Percentiles rank a stretch among this genome's conserved stretches.
Evolutionary conservation across 1,284 basidiomycete genomes (phyloP).

Genomic region (Malassezia pachydermatis): DNA sequence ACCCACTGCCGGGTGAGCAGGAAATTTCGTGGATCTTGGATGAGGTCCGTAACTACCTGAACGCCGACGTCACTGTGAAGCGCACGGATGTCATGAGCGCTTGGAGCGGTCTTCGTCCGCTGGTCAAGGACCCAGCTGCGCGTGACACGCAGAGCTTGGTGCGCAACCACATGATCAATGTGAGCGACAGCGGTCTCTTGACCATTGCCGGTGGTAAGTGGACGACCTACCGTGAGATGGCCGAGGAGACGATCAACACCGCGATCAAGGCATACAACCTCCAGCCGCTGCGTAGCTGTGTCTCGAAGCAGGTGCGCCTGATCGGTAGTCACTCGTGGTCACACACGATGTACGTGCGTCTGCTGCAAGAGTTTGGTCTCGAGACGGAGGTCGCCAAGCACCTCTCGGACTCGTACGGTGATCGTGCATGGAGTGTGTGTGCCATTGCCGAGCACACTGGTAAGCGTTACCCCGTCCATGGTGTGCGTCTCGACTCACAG

Average conservation of each 20-base stretch:
- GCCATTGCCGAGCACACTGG: conserved; percentile 69
- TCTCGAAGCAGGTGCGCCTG: conserved; percentile 70
- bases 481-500: conserved; percentile 61
- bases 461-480: conserved; percentile 72
- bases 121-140: conserved; percentile 73
- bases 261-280: conserved; percentile 71
- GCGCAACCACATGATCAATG: conserved; percentile 85
- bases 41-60: conserved; percentile 77
- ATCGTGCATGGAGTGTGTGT: conserved; percentile 89
- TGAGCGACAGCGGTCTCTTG: conserved; percentile 68
- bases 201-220: conserved; percentile 97
- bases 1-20: conserved; percentile 78
- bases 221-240: conserved; percentile 93
- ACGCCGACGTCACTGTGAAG: conserved; percentile 82
- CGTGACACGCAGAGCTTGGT: conserved; percentile 79
- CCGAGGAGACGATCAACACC: conserved; percentile 82
- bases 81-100: conserved; percentile 93
- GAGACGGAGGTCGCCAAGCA: conserved; percentile 88
- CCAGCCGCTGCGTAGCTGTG: conserved; percentile 56
- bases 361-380: conserved; percentile 73
- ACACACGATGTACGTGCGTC: conserved; percentile 89
- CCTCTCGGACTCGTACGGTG: conserved; percentile 84
- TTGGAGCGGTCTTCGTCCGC: conserved; percentile 81
- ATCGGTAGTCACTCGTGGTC: conserved; percentile 92
- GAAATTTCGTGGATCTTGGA: conserved; percentile 95